Evolutionary conservation across 2,329 filamentous ascomycete species (phyloP), one percentile per base, ranked within the genome.

Genomic region (Lecanicillium sp.): DNA sequence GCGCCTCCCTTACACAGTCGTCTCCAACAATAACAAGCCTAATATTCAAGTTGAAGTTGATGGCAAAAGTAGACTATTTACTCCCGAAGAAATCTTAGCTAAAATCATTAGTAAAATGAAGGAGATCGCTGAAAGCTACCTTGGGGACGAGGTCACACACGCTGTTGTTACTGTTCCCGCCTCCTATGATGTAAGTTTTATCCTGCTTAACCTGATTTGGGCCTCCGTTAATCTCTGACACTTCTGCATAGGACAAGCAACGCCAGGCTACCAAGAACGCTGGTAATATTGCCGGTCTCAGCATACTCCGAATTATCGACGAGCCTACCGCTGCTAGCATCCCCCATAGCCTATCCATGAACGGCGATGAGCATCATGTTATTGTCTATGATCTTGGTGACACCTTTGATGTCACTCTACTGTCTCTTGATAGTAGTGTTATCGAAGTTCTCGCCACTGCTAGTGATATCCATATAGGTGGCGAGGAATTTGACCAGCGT

Each of bases 401-500:
- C 82, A 93, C 88, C 58, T 93, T 93, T 66, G 88, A 94, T 88
- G 87, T 94, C 44, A 91, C 90, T 47, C 87, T 95, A 56, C 82
- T 95, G 49, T 93, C 86, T 51, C 93, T 94, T 56, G 89, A 95
- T 61, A 78, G 90, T 65, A 90, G 90, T 67, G 87, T 95, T 60
- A 95, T 96, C 66, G 90, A 95, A 77, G 90, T 96, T 60, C 73
- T 91, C 71, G 86, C 90, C 70, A 95, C 90, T 62, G 89, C 90
- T 66, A 90, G 90, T 89, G 90, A 96, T 69, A 95, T 90, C 62
- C 90, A 95, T 71, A 82, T 96, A 60, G 90, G 90, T 85, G 90
- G 90, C 83, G 90, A 97, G 73, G 91, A 97, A 77, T 97, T 97
- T 69, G 91, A 97, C 71, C 90, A 97, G 81, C 86, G 91, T 67